Evolutionary conservation across 441 rosid species (phyloP).

Genomic region (Populus hybrid): DNA sequence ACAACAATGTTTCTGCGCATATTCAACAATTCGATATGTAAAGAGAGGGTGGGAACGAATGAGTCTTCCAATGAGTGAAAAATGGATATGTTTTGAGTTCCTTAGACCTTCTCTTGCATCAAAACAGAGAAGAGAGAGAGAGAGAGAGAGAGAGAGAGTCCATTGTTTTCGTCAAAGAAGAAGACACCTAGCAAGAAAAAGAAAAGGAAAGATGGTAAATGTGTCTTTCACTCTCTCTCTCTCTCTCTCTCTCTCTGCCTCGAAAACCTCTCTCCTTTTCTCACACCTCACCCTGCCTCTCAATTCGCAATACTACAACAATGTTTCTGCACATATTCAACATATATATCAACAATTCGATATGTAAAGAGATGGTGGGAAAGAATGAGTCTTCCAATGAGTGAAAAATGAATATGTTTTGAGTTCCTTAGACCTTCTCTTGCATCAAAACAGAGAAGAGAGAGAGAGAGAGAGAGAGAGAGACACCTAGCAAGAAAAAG

Average conservation of each 20-base stretch:
- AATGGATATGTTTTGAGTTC: conserved; percentile 23
- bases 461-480: conserved; percentile 10
- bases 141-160: conserved; percentile 5
- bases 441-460: conserved; percentile 36
- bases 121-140: conserved; percentile 23
- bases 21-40: neutral
- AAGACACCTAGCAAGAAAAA: conserved; percentile 11
- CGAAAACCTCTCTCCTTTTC: neutral
- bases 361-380: neutral
- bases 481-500: conserved; percentile 10
- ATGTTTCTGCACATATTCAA: neutral
- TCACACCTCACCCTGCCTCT: neutral
- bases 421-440: conserved; percentile 45
- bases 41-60: neutral
- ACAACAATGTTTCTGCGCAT: neutral
- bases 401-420: conserved; percentile 11
- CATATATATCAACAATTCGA: neutral
- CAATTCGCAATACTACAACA: neutral
- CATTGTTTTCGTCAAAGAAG: conserved; percentile 30
- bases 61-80: conserved; percentile 9
- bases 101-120: conserved; percentile 49
- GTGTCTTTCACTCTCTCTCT: neutral
- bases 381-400: conserved; percentile 7
- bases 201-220: neutral
- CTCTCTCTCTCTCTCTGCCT: neutral